Conservation (phyloP, 495 filamentous ascomycete genomes). For the Recurvomyces mirabilis region DNA sequence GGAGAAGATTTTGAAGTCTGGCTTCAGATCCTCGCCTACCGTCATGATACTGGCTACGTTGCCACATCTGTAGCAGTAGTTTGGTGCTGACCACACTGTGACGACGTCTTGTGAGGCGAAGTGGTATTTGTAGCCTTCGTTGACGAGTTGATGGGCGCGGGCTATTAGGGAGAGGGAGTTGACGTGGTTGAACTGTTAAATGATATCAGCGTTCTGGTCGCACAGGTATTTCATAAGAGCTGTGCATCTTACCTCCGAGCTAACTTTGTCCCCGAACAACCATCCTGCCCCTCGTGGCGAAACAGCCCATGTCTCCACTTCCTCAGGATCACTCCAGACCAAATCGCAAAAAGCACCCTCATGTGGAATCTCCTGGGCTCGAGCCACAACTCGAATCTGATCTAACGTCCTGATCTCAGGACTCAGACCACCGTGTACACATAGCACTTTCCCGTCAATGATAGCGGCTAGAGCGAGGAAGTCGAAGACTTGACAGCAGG, state of each 20-base stretch:
- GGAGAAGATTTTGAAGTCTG: constrained; percentile 86
- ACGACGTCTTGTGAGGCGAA: constrained; percentile 92
- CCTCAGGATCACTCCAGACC: constrained; percentile 96
- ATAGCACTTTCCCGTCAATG: constrained; percentile 91
- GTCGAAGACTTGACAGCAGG: constrained; percentile 97
- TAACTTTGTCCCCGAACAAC: constrained; percentile 95
- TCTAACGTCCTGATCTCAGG: constrained; percentile 95
- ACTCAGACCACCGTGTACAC: constrained; percentile 92
- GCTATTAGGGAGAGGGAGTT: constrained; percentile 92
- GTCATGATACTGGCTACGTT: constrained; percentile 97
- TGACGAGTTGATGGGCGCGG: constrained; percentile 90
- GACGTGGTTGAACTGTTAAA: constrained; percentile 74
- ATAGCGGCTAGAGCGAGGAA: constrained; percentile 94
- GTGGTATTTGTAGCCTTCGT: constrained; percentile 98
- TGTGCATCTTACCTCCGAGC: constrained; percentile 59
- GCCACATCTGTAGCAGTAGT: constrained; percentile 97
- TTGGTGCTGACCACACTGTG: constrained; percentile 94
- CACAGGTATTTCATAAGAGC: no score
- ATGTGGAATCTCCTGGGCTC: constrained; percentile 95
- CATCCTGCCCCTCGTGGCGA: constrained; percentile 90
- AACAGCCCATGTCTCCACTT: constrained; percentile 96
- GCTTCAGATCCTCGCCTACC: constrained; percentile 69
- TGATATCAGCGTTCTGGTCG: background rate
- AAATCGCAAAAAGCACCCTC: constrained; percentile 97
- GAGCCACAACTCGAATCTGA: constrained; percentile 92